Evolutionary conservation across 306 rosid species (phyloP).

Genomic region (Cucurbita moschata): DNA sequence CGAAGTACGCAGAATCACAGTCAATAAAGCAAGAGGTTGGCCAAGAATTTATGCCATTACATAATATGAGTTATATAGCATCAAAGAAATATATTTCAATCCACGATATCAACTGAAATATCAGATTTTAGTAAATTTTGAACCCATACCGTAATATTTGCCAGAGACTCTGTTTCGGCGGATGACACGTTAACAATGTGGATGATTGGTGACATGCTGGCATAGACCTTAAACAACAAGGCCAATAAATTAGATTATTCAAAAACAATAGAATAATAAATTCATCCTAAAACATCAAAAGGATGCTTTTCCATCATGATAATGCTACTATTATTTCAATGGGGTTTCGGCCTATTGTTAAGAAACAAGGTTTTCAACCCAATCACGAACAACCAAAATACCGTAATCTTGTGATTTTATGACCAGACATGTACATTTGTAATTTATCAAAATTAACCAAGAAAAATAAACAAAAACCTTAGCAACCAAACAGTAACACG

Average conservation of each 20-base stretch:
- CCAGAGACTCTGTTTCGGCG: slow-evolving; percentile 48
- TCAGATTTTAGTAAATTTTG: neutral
- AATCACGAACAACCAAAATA: neutral
- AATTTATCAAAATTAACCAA: neutral
- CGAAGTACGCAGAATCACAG: neutral
- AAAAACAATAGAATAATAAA: neutral
- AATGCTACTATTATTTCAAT: neutral
- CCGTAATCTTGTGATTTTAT: neutral
- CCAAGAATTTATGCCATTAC: neutral
- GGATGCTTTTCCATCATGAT: neutral
- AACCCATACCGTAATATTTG: slow-evolving; percentile 59
- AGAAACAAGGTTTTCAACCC: neutral
- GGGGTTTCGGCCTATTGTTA: neutral
- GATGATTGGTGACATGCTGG: slow-evolving; percentile 78
- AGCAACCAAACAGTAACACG: neutral
- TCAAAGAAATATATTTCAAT: neutral
- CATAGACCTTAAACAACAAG: slow-evolving; percentile 58
- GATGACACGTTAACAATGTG: slow-evolving; percentile 61
- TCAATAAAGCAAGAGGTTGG: neutral
- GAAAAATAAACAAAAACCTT: neutral
- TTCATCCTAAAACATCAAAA: neutral
- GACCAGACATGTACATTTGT: neutral
- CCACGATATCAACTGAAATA: neutral
- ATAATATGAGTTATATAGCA: neutral
- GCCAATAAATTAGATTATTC: neutral